phyloP scores from a whole-genome alignment of 2,329 filamentous ascomycete species.

The Claviceps sp. region DNA sequence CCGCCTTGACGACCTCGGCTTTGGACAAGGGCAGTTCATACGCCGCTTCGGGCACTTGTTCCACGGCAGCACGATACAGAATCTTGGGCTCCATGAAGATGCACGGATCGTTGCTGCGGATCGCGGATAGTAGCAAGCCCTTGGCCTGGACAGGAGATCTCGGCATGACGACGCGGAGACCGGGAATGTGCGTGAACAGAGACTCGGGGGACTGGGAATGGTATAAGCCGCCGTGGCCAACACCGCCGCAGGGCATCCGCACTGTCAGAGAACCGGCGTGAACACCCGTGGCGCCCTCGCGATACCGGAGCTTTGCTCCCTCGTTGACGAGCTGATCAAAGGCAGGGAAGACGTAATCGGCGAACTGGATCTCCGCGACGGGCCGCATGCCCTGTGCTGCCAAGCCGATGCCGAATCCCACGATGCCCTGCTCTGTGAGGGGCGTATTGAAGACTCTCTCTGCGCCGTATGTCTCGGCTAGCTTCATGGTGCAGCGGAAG shows the following conservation, averaged over 20 bases:
- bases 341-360: constrained; percentile 85
- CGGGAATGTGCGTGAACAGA: constrained; percentile 79
- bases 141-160: constrained; percentile 81
- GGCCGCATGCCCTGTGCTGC: constrained; percentile 87
- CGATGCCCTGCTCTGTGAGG: constrained; percentile 82
- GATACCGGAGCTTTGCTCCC: constrained; percentile 75
- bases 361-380: constrained; percentile 90
- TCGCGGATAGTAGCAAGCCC: constrained; percentile 64
- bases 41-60: constrained; percentile 70
- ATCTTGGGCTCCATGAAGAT: constrained; percentile 93
- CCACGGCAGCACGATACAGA: constrained; percentile 78
- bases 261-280: constrained; percentile 70
- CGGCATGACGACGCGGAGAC: constrained; percentile 73
- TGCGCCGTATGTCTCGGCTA: constrained; percentile 74
- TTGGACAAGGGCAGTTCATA: constrained; percentile 79
- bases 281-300: constrained; percentile 45
- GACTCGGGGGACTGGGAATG: constrained; percentile 84
- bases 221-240: constrained; percentile 78
- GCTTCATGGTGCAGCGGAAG: constrained; percentile 84
- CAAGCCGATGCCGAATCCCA: constrained; percentile 83
- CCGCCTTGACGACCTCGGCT: constrained; percentile 70
- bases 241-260: constrained; percentile 79
- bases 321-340: constrained; percentile 94
- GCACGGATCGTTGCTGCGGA: constrained; percentile 73
- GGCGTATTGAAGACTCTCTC: constrained; percentile 95